Evolutionary conservation across 768 basidiomycete species (phyloP).

Genomic region (Russula griseocarnosa): DNA sequence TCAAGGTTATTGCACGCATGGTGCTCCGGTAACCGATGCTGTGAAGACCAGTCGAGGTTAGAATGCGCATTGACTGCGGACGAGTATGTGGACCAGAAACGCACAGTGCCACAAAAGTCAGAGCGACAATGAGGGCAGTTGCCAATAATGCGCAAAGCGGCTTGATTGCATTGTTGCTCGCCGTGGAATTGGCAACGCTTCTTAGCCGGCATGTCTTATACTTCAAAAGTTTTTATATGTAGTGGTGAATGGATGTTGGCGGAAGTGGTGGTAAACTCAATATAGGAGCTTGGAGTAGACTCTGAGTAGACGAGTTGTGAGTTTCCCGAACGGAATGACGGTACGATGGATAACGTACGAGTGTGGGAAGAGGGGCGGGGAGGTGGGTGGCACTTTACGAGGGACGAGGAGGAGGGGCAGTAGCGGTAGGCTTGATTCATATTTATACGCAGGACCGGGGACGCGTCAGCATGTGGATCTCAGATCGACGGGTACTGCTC

Average conservation of each 20-base stretch:
- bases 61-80: slow-evolving; percentile 7
- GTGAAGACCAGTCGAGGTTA: slow-evolving; percentile 26
- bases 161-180: slow-evolving; percentile 64
- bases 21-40: slow-evolving; percentile 89
- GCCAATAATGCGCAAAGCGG: slow-evolving; percentile 78
- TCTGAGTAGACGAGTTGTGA: background rate
- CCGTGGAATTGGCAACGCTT: slow-evolving; percentile 75
- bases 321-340: background rate
- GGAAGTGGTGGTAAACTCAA: background rate
- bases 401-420: background rate
- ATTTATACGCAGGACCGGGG: slow-evolving; percentile 27
- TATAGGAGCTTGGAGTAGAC: background rate
- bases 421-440: slow-evolving; percentile 22
- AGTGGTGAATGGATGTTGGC: too few species aligned
- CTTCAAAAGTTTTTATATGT: too few species aligned
- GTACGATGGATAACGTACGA: background rate
- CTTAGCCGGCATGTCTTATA: slow-evolving; percentile 69
- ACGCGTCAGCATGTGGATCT: slow-evolving; percentile 31
- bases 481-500: slow-evolving; percentile 23
- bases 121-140: slow-evolving; percentile 76
- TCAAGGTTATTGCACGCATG: slow-evolving; percentile 81
- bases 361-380: background rate
- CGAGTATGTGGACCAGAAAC: slow-evolving; percentile 33
- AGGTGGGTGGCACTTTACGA: too few species aligned
- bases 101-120: slow-evolving; percentile 73